Evolutionary conservation across 495 filamentous ascomycete genomes (phyloP), one percentile per base, ranked within the genome.

Genomic region (Achaetomiella virescens): DNA sequence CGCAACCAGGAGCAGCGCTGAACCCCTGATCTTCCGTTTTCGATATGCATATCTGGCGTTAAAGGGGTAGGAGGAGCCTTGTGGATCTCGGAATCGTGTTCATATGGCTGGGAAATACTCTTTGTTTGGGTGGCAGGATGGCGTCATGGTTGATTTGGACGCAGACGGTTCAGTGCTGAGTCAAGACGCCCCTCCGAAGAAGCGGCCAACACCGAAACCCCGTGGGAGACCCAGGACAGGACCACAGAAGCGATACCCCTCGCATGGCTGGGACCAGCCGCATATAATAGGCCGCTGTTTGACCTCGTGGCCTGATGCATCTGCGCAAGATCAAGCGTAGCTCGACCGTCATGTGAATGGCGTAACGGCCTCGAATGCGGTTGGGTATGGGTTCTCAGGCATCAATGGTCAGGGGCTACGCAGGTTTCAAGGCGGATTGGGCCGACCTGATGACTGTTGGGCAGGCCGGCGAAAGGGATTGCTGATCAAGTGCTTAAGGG

Each of bases 101-200:
- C 12, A 10, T 31, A 7, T 42, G 29, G 11, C 29, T n/a, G 38
- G 18, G 50, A 22, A 21, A 3, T 22, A 33, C 14, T 17, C 22
- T 31, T 33, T 0, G 21, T 22, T 55, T 52, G 25, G 48, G 22
- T 42, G 6, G 27, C 44, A 29, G 3, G 46, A 24, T 29, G 57
- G 57, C 57, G 52, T 59, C 41, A 37, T 24, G 57, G 57, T 59
- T 55, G 51, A 31, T 43, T 53, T 40, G 44, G 37, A 48, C 53
- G 33, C 43, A 35, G 37, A 9, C 20, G 14, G 2, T 6, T 40
- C 33, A 33, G 41, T 14, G 29, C 25, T 7, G 9, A 17, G 25
- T 27, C 33, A 22, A n/a, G 12, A 18, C 31, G 15, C 17, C 2
- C 22, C 37, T 22, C 4, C 41, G 7, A 31, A 9, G 27, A 31